A percentile compares a stretch with the other conserved stretches of the same genome.
These are phyloP conservation scores for Buddleja alternifolia DNA, from an alignment of 257 asterid genomes.

Conservation along the genomic window DNA sequence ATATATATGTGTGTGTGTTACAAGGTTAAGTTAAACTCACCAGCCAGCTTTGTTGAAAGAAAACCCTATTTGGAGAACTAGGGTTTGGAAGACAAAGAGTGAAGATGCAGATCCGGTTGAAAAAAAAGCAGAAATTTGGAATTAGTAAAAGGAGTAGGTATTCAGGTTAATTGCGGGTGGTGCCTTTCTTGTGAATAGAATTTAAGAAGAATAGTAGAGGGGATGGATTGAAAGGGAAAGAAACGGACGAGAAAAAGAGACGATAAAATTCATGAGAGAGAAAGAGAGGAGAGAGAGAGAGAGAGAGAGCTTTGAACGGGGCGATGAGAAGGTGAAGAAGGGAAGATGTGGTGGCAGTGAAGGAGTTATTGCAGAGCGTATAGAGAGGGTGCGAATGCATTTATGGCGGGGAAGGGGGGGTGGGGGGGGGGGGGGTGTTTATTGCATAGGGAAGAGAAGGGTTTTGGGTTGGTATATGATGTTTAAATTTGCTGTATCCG, in stretches of 20 bases:
- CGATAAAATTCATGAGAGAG: slow-evolving; percentile 9
- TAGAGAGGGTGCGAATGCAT: too few relatives aligned
- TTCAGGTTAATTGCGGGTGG: background rate
- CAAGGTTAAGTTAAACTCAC: slow-evolving; percentile 21
- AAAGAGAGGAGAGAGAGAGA: slow-evolving; percentile 20
- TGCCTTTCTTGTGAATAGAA: slow-evolving; percentile 42
- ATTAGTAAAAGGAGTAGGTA: slow-evolving; percentile 14
- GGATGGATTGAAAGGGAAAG: background rate
- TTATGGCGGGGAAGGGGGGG: too few relatives aligned
- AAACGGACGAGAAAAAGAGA: slow-evolving; percentile 23
- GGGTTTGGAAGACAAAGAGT: slow-evolving; percentile 20
- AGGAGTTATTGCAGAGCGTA: too few relatives aligned
- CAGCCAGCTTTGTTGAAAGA: background rate
- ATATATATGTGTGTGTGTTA: background rate
- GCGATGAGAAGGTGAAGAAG: too few relatives aligned
- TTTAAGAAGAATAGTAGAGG: slow-evolving; percentile 12
- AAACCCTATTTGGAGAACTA: slow-evolving; percentile 19
- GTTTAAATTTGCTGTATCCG: background rate
- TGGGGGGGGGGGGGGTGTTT: background rate
- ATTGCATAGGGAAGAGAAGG: slow-evolving; percentile 7
- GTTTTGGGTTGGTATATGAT: slow-evolving; percentile 25
- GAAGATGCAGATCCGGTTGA: slow-evolving; percentile 22
- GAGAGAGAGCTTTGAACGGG: too few relatives aligned
- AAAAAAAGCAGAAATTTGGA: slow-evolving; percentile 7
- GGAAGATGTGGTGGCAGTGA: too few relatives aligned